Evolutionary conservation across 2,329 filamentous ascomycete species (phyloP), one percentile per base, ranked within the genome.

Genomic region (Colletotrichum eleusines): DNA sequence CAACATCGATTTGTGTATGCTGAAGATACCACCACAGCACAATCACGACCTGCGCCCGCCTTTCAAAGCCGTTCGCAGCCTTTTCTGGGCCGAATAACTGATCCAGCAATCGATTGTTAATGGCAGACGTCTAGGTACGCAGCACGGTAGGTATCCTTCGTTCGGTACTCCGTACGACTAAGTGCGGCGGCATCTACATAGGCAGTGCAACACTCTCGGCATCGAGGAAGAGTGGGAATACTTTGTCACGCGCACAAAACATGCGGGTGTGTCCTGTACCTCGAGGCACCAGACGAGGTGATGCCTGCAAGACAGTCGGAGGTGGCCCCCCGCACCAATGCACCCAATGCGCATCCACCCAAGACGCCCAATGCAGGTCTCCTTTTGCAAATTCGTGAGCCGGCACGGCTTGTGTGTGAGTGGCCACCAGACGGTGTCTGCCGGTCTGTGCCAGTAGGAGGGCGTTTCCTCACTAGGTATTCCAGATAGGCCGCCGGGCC

Each of bases 381-480:
- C 50, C 53, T 66, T 33, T 64, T 69, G 57, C 57, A 58, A 58
- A 57, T 57, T 63, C 50, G 63, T 46, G 53, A 63, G 65, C 65
- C 65, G 65, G 35, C 69, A 48, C 53, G 26, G 48, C 59, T 38
- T 54, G 33, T 62, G n/a, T n/a, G n/a, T n/a, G n/a, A n/a, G n/a
- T n/a, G 44, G 53, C 53, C 63, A 69, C n/a, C 33, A 38, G 11
- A 14, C 54, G 31, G 63, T 55, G 57, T 57, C 53, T 69, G 54
- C 60, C 48, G 28, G 26, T 35, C 16, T 5, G 48, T 40, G 48
- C 33, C 23, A 69, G 69, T 26, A 63, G 54, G 12, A 64, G 31
- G 53, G 61, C 66, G 50, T 55, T 70, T 69, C 69, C 69, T 66
- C 54, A 58, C 69, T 63, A n/a, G n/a, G n/a, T n/a, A 72, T 61